Conservation (phyloP, 805 yeast species). For the Lipomyces lipofer region DNA sequence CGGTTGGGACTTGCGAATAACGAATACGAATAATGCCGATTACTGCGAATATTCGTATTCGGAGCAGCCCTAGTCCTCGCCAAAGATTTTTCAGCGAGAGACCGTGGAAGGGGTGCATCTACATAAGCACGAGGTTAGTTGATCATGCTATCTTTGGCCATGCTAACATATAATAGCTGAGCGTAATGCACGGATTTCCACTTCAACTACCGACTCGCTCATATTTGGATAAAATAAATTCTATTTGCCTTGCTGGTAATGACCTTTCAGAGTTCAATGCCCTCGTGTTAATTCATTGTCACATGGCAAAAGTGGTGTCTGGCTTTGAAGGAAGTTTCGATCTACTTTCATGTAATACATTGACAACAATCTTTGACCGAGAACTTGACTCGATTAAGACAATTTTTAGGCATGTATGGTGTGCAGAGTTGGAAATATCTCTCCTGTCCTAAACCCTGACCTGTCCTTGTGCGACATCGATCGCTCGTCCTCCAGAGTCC, state of each 20-base stretch:
- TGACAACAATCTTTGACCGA: background rate
- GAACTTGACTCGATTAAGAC: background rate
- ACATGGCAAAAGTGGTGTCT: background rate
- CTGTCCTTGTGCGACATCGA: background rate
- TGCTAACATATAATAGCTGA: background rate
- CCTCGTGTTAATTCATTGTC: conserved; percentile 4
- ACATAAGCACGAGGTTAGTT: conserved; percentile 5
- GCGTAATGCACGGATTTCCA: conserved; percentile 1
- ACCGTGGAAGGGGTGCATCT: background rate
- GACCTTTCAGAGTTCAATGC: background rate
- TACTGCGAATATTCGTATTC: too few relatives aligned
- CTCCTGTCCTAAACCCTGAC: background rate
- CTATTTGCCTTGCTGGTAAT: background rate
- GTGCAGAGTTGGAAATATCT: conserved; percentile 1
- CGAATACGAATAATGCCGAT: too few relatives aligned
- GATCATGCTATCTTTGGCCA: background rate
- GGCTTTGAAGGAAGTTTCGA: conserved; percentile 4
- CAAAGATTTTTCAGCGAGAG: background rate
- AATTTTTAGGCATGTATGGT: background rate
- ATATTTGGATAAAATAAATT: background rate
- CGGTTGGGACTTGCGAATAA: too few relatives aligned
- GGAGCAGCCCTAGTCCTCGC: too few relatives aligned
- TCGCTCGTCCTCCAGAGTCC: background rate
- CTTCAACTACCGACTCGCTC: background rate
- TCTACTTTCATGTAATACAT: background rate